Conservation (phyloP, 805 yeast genomes). For the Lipomyces orientalis region DNA sequence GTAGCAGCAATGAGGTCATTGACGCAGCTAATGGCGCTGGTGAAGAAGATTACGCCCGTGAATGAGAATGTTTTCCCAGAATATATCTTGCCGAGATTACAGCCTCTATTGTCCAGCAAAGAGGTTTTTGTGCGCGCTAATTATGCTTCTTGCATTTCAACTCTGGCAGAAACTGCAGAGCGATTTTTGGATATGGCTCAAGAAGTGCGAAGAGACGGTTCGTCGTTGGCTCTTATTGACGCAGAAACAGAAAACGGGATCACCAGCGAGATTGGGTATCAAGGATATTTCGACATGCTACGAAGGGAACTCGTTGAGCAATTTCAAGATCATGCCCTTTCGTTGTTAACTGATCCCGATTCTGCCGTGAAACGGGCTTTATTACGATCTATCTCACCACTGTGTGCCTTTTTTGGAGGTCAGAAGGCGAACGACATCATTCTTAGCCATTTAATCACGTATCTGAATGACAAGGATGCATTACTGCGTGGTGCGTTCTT, state of each 20-base stretch:
- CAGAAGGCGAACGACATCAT: constrained; percentile 88
- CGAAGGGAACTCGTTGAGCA: constrained; percentile 55
- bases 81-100: constrained; percentile 75
- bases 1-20: constrained; percentile 66
- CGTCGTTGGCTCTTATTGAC: constrained; percentile 43
- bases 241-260: constrained; percentile 55
- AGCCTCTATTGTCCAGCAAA: constrained; percentile 50
- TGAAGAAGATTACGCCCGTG: constrained; percentile 70
- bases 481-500: constrained; percentile 74
- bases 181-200: constrained; percentile 65
- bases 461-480: constrained; percentile 77
- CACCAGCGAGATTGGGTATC: constrained; percentile 34
- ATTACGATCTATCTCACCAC: constrained; percentile 69
- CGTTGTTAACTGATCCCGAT: constrained; percentile 71
- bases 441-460: constrained; percentile 88
- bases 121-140: constrained; percentile 61
- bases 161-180: constrained; percentile 67
- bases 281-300: constrained; percentile 44
- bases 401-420: constrained; percentile 82
- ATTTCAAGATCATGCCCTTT: constrained; percentile 69
- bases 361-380: constrained; percentile 72
- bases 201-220: constrained; percentile 47
- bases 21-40: constrained; percentile 69
- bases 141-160: constrained; percentile 75
- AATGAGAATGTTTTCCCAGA: constrained; percentile 82